Percentiles rank a stretch among this genome's conserved stretches.
Evolutionary conservation across 2,329 filamentous ascomycete species (phyloP).

Genomic region (Calonectria multiphialidica): DNA sequence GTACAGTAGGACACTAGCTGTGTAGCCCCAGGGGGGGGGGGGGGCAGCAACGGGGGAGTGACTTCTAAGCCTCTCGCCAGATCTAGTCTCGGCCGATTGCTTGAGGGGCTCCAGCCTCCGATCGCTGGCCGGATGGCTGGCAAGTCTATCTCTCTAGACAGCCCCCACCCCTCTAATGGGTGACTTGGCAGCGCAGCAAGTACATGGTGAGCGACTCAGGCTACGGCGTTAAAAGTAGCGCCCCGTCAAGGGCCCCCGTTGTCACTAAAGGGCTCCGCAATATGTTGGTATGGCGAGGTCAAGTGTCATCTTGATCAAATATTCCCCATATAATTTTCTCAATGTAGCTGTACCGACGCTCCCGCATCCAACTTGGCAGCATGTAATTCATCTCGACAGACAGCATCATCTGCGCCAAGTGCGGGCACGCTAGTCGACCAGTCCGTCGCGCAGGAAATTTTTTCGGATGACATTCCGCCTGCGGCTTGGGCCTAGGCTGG

Average conservation of each 20-base stretch:
- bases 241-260: background rate
- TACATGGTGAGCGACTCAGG: conserved; percentile 3
- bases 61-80: conserved; percentile 2
- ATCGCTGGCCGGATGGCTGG: conserved; percentile 13
- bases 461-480: conserved; percentile 16
- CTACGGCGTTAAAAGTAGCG: conserved; percentile 5
- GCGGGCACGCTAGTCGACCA: conserved; percentile 17
- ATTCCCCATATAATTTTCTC: background rate
- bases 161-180: background rate
- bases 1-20: conserved; percentile 9
- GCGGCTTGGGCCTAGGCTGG: conserved; percentile 16
- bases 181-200: background rate
- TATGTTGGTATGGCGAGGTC: conserved; percentile 1
- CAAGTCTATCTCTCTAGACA: background rate
- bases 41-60: background rate
- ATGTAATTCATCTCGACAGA: background rate
- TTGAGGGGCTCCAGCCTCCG: conserved; percentile 12
- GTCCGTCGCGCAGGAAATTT: conserved; percentile 11
- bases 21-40: background rate
- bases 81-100: conserved; percentile 28
- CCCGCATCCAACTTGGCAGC: background rate
- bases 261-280: background rate
- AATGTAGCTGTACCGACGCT: background rate
- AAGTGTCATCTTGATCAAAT: background rate
- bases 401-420: conserved; percentile 15